Percentiles rank a stretch among this genome's conserved stretches.
Evolutionary conservation across 306 rosid species (phyloP).

Genomic region (Neltuma alba): DNA sequence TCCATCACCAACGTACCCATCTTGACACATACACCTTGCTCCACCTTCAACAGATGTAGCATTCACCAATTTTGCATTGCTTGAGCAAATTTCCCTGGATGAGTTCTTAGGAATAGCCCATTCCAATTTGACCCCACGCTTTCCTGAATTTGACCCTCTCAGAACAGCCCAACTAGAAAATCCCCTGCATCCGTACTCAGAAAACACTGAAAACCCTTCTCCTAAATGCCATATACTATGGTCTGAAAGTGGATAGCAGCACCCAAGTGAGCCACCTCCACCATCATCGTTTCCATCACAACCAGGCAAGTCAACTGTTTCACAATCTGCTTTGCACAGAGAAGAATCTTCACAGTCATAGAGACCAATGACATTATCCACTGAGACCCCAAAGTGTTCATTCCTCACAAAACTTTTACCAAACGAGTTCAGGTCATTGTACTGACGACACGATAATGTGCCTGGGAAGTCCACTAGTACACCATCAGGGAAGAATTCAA

Average conservation of each 20-base stretch:
- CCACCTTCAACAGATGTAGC: conserved; percentile 66
- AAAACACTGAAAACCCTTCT: conserved; percentile 66
- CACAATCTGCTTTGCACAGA: conserved; percentile 78
- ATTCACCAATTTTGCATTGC: conserved; percentile 56
- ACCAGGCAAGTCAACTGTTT: conserved; percentile 60
- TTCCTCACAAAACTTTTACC: conserved; percentile 46
- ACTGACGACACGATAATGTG: conserved; percentile 67
- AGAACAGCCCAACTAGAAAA: conserved; percentile 84
- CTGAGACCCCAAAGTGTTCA: conserved; percentile 62
- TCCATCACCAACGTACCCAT: conserved; percentile 85
- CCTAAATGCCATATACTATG: conserved; percentile 78
- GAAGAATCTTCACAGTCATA: conserved; percentile 97
- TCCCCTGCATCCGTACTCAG: conserved; percentile 89
- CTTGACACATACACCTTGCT: conserved; percentile 68
- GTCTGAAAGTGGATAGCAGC: conserved; percentile 91
- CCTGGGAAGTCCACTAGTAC: conserved; percentile 74
- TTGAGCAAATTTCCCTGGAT: conserved; percentile 56
- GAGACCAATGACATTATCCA: conserved; percentile 76
- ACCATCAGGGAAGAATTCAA: conserved; percentile 77
- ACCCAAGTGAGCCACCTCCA: conserved; percentile 59
- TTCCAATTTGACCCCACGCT: conserved; percentile 85
- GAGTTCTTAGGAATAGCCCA: conserved; percentile 80
- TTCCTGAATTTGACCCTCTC: conserved; percentile 64
- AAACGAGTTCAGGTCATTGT: conserved; percentile 78
- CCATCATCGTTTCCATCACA: conserved; percentile 59